Evolutionary conservation across 2,329 filamentous ascomycete species (phyloP), one percentile per base, ranked within the genome.

Genomic region (Fusarium sp.): DNA sequence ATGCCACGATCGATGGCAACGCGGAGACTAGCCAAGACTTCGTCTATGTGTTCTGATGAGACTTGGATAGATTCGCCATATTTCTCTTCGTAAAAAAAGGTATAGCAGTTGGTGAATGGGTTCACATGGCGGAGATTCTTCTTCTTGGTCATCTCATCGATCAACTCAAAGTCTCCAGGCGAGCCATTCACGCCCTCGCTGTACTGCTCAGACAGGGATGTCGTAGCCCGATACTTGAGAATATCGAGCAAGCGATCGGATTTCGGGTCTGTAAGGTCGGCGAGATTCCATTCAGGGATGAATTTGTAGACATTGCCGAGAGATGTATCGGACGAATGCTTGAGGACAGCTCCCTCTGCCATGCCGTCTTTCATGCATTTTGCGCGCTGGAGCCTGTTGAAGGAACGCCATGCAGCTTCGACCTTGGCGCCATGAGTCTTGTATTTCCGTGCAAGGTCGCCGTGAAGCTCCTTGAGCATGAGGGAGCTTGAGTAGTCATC

Each of bases 231-330:
- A 35, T 81, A 68, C 23, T 79, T 76, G 4, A 85, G 61, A 7
- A 81, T 65, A 14, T 78, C 70, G 2, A 84, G 72, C 6, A 83
- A 56, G 3, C 56, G 75, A n/a, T 82, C 74, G 0, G 81, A 76
- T 3, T 68, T 72, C 3, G 43, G 43, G 1, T 73, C 67, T 5
- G 79, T 67, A 3, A 84, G 71, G 23, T 84, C 80, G 9, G 70
- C 74, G 1, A 84, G 55, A 56, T 85, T 84, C 76, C 76, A 79
- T 47, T 84, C 83, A 0, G 82, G 81, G 0, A 80, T 67, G 4
- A 83, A 44, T n/a, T 79, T 80, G 67, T 64, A 79, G 17, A 79
- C 70, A n/a, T 75, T 74, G 1, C 79, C 81, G 23, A 82, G 15
- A 0, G 77, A 76, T 4, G 27, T 25, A 51, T 84, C 81, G 4